Base-by-base conservation (phyloP, 2,329 filamentous ascomycete species). In the Fusarium devonianum region DNA sequence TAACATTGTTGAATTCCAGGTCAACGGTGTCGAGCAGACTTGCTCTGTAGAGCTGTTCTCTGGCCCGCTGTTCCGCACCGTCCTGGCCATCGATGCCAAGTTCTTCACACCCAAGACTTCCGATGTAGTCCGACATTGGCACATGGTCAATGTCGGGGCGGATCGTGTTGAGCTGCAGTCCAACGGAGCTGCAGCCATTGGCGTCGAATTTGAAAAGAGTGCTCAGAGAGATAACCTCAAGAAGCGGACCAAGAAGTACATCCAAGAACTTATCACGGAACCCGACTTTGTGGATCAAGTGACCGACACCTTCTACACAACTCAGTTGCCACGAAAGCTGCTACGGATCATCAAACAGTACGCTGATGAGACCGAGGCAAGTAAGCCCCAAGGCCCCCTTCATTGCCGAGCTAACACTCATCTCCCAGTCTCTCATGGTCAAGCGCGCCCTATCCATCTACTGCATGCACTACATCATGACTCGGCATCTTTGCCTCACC, bases 401-500 rank as follows among this genome's bases (percentile, higher is more conserved):
- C 42, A 38, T 42, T 35, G 18, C 44, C 37, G 40, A 49, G 36
- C 54, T 51, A 33, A 58, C 42, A 55, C 34, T 26, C 32, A 41
- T 29, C 25, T 14, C 34, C 4, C 26, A 80, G 68, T 77, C 76
- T 1, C 50, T 72, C 8, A 79, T 84, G 62, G 81, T 82, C 33
- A 78, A 77, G 63, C 73, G 75, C 28, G 80, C 81, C 1, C 71
- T 84, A 14, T 74, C 74, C 26, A 78, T 84, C 38, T 82, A 83
- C 66, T 76, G 76, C 32, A 80, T 80, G 73, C 79, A 84, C 62
- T 84, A 82, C 64, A 71, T 83, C 53, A 77, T 84, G 69, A 77
- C 78, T 5, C 75, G 77, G 4, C 81, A 84, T 58, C 72, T 84
- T 16, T 79, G 75, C 64, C 69, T 84, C 23, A 82, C 80, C 7